These are phyloP conservation scores for Exidia glandulosa DNA, from an alignment of 768 basidiomycete species.

Conservation along the genomic window DNA sequence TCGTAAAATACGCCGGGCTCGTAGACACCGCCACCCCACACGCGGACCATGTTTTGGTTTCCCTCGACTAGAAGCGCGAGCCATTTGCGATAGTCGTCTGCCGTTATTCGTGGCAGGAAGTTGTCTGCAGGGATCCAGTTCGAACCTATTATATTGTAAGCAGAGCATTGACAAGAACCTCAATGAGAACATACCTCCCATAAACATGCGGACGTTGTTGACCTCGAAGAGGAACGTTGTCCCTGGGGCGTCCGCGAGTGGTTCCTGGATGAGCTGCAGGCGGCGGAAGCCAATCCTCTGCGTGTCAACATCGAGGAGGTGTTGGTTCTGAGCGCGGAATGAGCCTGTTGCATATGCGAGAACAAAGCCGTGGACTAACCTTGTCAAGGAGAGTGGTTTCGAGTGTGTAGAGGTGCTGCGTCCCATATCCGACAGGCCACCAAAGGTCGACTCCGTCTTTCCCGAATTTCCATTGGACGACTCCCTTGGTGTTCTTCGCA, in stretches of 20 bases:
- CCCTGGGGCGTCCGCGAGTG: constrained; percentile 63
- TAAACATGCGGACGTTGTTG: constrained; percentile 81
- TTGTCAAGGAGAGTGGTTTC: constrained; percentile 40
- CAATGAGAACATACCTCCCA: constrained; percentile 40
- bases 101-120: constrained; percentile 61
- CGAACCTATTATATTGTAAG: constrained; percentile 44
- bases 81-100: constrained; percentile 64
- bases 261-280: constrained; percentile 64
- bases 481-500: constrained; percentile 29
- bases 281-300: constrained; percentile 71
- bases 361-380: constrained; percentile 26
- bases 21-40: constrained; percentile 94
- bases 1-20: constrained; percentile 75
- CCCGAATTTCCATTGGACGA: too few species aligned
- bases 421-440: constrained; percentile 79
- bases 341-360: background rate
- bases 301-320: constrained; percentile 37
- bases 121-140: constrained; percentile 87
- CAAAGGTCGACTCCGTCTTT: constrained; percentile 73
- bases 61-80: constrained; percentile 76
- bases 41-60: constrained; percentile 89
- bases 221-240: constrained; percentile 83
- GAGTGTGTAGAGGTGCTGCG: constrained; percentile 66
- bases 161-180: background rate
- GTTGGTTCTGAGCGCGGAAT: constrained; percentile 28